Conservation (phyloP, 176 grass and related monocot species). For the Oropetium thomaeum region DNA sequence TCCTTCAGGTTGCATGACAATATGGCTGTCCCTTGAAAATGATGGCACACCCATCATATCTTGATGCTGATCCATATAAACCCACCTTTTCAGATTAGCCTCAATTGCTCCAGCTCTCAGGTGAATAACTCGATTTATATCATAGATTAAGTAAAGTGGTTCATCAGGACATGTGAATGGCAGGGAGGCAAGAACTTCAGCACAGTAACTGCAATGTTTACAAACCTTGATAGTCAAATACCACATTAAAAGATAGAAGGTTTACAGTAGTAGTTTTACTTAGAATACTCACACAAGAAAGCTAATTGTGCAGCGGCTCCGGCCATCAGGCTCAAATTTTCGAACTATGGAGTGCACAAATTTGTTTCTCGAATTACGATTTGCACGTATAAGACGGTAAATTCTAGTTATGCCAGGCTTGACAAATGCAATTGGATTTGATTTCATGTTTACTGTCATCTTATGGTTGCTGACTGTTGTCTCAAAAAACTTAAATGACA, state of each 20-base stretch:
- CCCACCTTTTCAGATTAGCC: constrained; percentile 91
- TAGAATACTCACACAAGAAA: constrained; percentile 83
- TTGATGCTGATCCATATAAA: constrained; percentile 60
- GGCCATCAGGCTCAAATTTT: constrained; percentile 70
- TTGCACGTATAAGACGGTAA: constrained; percentile 86
- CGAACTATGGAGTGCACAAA: constrained; percentile 90
- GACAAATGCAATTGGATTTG: constrained; percentile 80
- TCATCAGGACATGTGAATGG: constrained; percentile 91
- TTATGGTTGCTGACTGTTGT: constrained; percentile 65
- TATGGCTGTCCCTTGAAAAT: constrained; percentile 25
- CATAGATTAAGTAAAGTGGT: constrained; percentile 95
- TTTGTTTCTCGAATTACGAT: constrained; percentile 94
- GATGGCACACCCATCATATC: constrained; percentile 16
- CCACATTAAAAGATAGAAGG: constrained; percentile 15
- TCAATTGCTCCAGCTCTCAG: constrained; percentile 82
- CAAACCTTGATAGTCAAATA: constrained; percentile 26
- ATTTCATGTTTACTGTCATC: constrained; percentile 53
- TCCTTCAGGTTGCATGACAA: constrained; percentile 46
- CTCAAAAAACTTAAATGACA: constrained; percentile 87
- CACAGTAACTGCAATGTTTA: constrained; percentile 80
- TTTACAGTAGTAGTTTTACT: constrained; percentile 18
- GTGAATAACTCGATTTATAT: constrained; percentile 98
- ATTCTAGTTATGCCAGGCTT: constrained; percentile 87
- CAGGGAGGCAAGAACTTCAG: constrained; percentile 88
- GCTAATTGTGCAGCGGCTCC: constrained; percentile 55